Conservation (phyloP, 306 rosid genomes). For the Abrus precatorius region DNA sequence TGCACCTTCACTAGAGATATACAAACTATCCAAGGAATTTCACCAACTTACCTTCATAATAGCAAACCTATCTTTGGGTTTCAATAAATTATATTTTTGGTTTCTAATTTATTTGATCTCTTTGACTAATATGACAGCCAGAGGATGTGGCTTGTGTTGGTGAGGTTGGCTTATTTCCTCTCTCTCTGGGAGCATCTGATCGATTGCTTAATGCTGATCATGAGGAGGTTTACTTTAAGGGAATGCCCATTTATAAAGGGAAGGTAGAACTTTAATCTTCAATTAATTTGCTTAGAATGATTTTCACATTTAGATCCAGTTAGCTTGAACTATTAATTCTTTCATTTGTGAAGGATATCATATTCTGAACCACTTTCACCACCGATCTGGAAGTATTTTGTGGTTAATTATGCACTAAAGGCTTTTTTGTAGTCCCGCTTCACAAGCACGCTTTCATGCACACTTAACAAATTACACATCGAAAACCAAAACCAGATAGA, state of each 20-base stretch:
- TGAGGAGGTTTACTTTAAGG: conserved; percentile 76
- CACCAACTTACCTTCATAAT: conserved; percentile 15
- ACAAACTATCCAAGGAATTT: conserved; percentile 9
- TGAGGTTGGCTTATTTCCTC: conserved; percentile 77
- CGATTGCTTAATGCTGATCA: conserved; percentile 82
- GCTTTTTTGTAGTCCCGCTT: conserved; percentile 21
- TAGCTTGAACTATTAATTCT: conserved; percentile 31
- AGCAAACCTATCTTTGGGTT: conserved; percentile 14
- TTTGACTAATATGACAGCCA: conserved; percentile 63
- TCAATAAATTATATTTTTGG: background rate
- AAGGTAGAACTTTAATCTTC: conserved; percentile 59
- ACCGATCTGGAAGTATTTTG: background rate
- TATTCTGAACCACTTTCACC: background rate
- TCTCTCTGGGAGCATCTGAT: conserved; percentile 72
- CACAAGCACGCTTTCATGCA: conserved; percentile 4
- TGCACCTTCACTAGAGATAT: background rate
- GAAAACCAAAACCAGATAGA: conserved; percentile 3
- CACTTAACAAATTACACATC: background rate
- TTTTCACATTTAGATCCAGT: conserved; percentile 26
- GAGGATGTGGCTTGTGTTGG: conserved; percentile 79
- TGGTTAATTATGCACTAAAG: background rate
- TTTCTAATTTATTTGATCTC: conserved; percentile 40
- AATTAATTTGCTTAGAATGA: conserved; percentile 10
- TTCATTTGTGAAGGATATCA: background rate
- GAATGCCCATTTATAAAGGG: conserved; percentile 82